Conservation (phyloP, 2,329 filamentous ascomycete genomes). For the Juglanconis juglandina region DNA sequence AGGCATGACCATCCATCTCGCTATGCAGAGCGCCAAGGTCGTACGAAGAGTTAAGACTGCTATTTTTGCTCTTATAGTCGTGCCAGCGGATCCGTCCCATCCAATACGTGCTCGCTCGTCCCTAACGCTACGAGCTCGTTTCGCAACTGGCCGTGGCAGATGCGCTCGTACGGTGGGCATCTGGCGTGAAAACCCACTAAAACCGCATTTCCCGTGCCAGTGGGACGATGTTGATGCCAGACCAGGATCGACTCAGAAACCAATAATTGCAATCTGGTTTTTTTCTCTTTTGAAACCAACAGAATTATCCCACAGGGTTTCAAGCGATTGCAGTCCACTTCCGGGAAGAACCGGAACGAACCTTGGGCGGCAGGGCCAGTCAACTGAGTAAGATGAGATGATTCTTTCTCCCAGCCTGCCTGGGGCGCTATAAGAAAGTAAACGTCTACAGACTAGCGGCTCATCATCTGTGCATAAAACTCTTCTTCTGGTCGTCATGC, state of each 20-base stretch:
- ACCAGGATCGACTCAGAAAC: not conserved
- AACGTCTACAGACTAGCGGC: too few relatives aligned
- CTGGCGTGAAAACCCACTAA: conserved; percentile 7
- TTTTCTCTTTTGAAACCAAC: too few relatives aligned
- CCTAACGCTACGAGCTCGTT: too few relatives aligned
- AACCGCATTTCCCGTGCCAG: not conserved
- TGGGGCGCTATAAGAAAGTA: not conserved
- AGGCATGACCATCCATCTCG: too few relatives aligned
- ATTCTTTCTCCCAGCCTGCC: not conserved
- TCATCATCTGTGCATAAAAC: not conserved
- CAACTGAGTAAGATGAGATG: not conserved
- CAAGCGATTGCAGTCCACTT: not conserved
- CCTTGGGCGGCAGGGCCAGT: too few relatives aligned
- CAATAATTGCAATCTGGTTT: not conserved
- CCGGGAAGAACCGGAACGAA: not conserved
- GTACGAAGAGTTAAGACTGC: too few relatives aligned
- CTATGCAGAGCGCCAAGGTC: too few relatives aligned
- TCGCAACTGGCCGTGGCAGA: too few relatives aligned
- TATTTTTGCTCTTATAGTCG: too few relatives aligned
- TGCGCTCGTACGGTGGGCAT: not conserved
- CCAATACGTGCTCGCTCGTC: too few relatives aligned
- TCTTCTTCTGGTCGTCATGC: not conserved
- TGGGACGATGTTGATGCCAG: conserved; percentile 11
- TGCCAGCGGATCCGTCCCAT: too few relatives aligned
- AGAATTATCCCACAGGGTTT: too few relatives aligned